Evolutionary conservation across 305 asterid genomes (phyloP).

Genomic region (Solanum hybrid): DNA sequence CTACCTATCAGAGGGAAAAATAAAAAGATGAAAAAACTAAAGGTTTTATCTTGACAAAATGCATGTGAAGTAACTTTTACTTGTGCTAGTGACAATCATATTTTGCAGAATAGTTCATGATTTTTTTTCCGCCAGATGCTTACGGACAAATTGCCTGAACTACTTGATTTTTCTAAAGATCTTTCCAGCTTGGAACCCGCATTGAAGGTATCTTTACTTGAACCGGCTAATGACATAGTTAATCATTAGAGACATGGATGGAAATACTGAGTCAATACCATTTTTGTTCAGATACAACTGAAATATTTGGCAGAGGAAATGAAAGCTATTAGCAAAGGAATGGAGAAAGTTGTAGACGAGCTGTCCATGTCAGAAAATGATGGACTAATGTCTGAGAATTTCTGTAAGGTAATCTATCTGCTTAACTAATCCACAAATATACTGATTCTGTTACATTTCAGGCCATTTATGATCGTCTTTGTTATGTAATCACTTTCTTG

Average conservation of each 20-base stretch:
- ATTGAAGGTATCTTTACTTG: slow-evolving; percentile 44
- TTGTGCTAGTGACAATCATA: background rate
- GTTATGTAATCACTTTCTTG: background rate
- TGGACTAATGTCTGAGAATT: slow-evolving; percentile 53
- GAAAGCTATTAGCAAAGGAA: slow-evolving; percentile 73
- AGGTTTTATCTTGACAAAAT: background rate
- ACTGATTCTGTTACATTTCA: background rate
- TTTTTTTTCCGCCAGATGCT: slow-evolving; percentile 34
- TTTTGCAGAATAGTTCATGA: background rate
- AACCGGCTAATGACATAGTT: background rate
- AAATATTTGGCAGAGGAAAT: slow-evolving; percentile 89
- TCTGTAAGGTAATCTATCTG: slow-evolving; percentile 44
- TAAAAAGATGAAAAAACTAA: background rate
- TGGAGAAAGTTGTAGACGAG: slow-evolving; percentile 66
- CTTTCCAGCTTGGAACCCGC: slow-evolving; percentile 66
- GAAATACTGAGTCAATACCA: no score
- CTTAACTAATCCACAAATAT: background rate
- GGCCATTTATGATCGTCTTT: background rate
- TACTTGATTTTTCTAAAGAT: slow-evolving; percentile 61
- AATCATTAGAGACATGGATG: background rate
- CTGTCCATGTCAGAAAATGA: slow-evolving; percentile 61
- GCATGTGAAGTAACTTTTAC: background rate
- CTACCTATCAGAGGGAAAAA: background rate
- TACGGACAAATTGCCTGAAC: slow-evolving; percentile 70
- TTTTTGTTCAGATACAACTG: slow-evolving; percentile 52